Conservation (phyloP, 164 flowering plant species). For the Protea cynaroides region DNA sequence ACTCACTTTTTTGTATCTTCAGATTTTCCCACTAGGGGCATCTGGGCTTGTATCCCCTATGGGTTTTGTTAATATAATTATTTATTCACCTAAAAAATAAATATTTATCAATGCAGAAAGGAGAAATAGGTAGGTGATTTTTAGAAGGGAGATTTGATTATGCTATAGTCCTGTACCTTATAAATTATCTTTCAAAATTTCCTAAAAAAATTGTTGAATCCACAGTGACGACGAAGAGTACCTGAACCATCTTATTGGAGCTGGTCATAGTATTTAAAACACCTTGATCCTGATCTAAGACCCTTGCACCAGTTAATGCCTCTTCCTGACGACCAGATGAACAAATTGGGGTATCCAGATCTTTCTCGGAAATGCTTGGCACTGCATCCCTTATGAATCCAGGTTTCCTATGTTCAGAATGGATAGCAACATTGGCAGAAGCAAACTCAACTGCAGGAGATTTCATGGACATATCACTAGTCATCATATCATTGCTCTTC, state of each 20-base stretch:
- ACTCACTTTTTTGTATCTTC: too few relatives aligned
- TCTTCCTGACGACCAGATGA: constrained; percentile 24
- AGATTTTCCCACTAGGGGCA: too few relatives aligned
- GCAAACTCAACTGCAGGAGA: constrained; percentile 13
- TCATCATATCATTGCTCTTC: constrained; percentile 9
- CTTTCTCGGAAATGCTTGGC: constrained; percentile 20
- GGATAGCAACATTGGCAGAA: constrained; percentile 17
- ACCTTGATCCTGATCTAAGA: constrained; percentile 47
- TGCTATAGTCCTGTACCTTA: too few relatives aligned
- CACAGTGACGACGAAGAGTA: constrained; percentile 16
- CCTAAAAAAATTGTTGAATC: neutral
- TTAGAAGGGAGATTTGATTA: too few relatives aligned
- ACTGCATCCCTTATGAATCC: constrained; percentile 18
- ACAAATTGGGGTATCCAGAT: constrained; percentile 19
- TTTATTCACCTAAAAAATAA: too few relatives aligned
- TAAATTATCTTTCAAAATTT: too few relatives aligned
- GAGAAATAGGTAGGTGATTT: too few relatives aligned
- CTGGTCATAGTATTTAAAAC: constrained; percentile 23
- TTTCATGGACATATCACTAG: neutral
- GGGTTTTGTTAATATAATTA: too few relatives aligned
- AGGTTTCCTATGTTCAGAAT: constrained; percentile 28
- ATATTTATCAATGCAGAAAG: too few relatives aligned
- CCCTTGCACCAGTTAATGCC: constrained; percentile 23
- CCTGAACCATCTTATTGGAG: constrained; percentile 44
- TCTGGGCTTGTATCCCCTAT: too few relatives aligned